These are phyloP conservation scores for Tetraselmis striata DNA, from an alignment of 139 green algal species.

Conservation along the genomic window DNA sequence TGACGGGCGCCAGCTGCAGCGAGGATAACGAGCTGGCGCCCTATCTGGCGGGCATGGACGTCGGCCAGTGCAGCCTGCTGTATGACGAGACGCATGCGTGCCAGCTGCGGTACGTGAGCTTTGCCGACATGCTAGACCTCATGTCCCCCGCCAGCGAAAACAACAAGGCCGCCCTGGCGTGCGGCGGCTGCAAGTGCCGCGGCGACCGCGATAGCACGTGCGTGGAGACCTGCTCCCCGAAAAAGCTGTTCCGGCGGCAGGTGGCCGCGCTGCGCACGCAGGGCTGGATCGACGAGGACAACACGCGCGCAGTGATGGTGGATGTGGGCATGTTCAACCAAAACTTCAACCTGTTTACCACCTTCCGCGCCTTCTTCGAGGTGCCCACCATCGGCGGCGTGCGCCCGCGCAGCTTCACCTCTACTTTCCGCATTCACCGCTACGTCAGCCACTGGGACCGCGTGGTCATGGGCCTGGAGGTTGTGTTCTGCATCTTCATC, in stretches of 20 bases:
- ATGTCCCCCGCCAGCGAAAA: neutral
- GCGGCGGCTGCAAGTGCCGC: slow-evolving; percentile 6
- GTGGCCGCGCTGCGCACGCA: slow-evolving; percentile 8
- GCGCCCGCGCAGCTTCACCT: neutral
- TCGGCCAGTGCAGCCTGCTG: neutral
- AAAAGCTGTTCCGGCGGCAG: slow-evolving; percentile 4
- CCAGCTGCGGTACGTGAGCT: neutral
- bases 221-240: slow-evolving; percentile 4
- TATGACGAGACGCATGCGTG: neutral
- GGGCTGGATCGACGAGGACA: slow-evolving; percentile 21
- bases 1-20: neutral
- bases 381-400: slow-evolving; percentile 14
- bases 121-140: neutral
- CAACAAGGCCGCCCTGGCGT: neutral
- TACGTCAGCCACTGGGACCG: slow-evolving; percentile 15
- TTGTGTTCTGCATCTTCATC: slow-evolving; percentile 11
- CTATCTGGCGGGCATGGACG: neutral
- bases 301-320: slow-evolving; percentile 21
- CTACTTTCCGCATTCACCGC: slow-evolving; percentile 18
- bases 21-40: neutral
- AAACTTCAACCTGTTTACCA: slow-evolving; percentile 24
- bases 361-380: slow-evolving; percentile 19
- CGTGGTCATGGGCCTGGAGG: slow-evolving; percentile 14
- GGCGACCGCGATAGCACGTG: neutral
- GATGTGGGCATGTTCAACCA: slow-evolving; percentile 19